phyloP scores from a whole-genome alignment of 371 early-diverging fungal species.

The Batkoa obscura region DNA sequence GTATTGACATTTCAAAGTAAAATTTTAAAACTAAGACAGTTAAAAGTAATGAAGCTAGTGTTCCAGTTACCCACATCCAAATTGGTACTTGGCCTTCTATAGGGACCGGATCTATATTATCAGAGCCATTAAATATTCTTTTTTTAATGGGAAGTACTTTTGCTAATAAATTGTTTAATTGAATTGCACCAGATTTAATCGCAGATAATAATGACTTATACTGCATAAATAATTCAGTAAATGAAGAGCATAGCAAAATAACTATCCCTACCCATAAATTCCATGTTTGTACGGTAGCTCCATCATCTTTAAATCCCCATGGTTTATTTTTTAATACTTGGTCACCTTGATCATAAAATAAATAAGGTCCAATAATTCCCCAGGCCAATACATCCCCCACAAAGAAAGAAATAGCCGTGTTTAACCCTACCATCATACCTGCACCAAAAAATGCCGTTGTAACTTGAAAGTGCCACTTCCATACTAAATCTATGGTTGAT shows the following conservation, averaged over 20 bases:
- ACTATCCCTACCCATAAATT: constrained; percentile 55
- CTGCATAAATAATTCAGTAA: constrained; percentile 34
- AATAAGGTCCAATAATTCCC: constrained; percentile 25
- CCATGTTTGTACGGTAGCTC: constrained; percentile 26
- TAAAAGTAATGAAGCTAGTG: constrained; percentile 30
- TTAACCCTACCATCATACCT: constrained; percentile 40
- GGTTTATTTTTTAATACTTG: constrained; percentile 16
- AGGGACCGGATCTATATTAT: constrained; percentile 19
- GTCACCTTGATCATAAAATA: constrained; percentile 10
- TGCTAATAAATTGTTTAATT: constrained; percentile 9
- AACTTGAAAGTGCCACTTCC: constrained; percentile 5
- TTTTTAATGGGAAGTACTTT: neutral
- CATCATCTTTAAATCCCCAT: constrained; percentile 16
- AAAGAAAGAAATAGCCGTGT: constrained; percentile 34
- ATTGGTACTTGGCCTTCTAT: constrained; percentile 28
- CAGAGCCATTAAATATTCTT: constrained; percentile 3
- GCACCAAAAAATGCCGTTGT: constrained; percentile 24
- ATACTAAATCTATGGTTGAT: constrained; percentile 16
- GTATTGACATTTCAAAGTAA: constrained; percentile 31
- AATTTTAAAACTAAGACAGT: constrained; percentile 35
- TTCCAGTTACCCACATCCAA: constrained; percentile 37
- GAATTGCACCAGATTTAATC: constrained; percentile 20
- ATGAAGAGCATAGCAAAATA: constrained; percentile 38
- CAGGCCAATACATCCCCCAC: constrained; percentile 28
- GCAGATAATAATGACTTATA: constrained; percentile 34